Conservation (phyloP, 2,329 filamentous ascomycete genomes). For the Fusarium mangiferae region DNA sequence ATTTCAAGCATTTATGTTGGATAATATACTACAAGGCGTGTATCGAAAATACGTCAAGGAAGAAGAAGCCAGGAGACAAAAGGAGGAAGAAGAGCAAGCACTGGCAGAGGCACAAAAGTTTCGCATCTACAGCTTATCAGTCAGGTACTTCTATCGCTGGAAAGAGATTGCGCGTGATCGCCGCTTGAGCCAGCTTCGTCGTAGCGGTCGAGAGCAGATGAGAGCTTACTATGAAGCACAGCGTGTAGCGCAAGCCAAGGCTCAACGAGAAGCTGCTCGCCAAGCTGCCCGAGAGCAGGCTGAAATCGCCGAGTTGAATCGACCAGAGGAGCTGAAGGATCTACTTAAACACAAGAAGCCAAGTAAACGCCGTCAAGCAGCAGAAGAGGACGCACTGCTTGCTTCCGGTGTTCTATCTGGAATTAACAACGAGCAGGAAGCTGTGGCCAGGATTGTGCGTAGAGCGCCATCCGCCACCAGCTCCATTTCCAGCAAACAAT, state of each 20-base stretch:
- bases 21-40: slow-evolving; percentile 55
- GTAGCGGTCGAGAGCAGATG: slow-evolving; percentile 62
- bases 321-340: slow-evolving; percentile 49
- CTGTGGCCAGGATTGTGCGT: slow-evolving; percentile 50
- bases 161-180: slow-evolving; percentile 59
- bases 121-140: slow-evolving; percentile 58
- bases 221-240: slow-evolving; percentile 57
- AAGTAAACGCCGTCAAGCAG: slow-evolving; percentile 46
- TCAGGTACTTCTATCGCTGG: slow-evolving; percentile 69
- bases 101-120: slow-evolving; percentile 60
- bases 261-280: slow-evolving; percentile 49
- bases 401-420: slow-evolving; percentile 56
- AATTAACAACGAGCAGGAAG: slow-evolving; percentile 51
- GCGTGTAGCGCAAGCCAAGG: slow-evolving; percentile 46
- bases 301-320: slow-evolving; percentile 44
- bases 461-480: slow-evolving; percentile 38
- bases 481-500: slow-evolving; percentile 35
- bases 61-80: slow-evolving; percentile 54
- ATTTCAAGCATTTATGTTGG: slow-evolving; percentile 58
- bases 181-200: slow-evolving; percentile 61
- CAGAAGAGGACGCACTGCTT: slow-evolving; percentile 53
- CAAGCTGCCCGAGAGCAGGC: slow-evolving; percentile 41
- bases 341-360: slow-evolving; percentile 48
- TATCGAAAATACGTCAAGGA: slow-evolving; percentile 55
- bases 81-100: slow-evolving; percentile 60